phyloP scores from a whole-genome alignment of 176 grass and related monocot species.

The Avena insularis region DNA sequence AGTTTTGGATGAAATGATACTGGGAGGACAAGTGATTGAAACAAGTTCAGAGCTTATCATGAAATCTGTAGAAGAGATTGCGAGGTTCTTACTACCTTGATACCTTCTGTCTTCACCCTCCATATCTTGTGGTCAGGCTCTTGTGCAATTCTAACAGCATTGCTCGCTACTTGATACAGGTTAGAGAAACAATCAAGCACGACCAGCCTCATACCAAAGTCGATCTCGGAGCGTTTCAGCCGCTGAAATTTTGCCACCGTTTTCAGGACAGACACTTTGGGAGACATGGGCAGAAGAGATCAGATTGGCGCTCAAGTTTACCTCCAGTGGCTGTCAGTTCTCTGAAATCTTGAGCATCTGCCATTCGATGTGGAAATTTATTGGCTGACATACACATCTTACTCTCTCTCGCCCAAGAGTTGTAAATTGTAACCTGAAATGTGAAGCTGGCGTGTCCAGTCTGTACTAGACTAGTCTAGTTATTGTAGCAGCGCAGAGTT shows the following conservation, averaged over 20 bases:
- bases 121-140: not conserved
- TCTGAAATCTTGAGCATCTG: slow-evolving; percentile 18
- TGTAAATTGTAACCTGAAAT: slow-evolving; percentile 27
- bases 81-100: slow-evolving; percentile 49
- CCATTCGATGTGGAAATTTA: slow-evolving; percentile 13
- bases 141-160: slow-evolving; percentile 1
- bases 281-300: slow-evolving; percentile 16
- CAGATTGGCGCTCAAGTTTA: not conserved
- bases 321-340: slow-evolving; percentile 2
- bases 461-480: not conserved
- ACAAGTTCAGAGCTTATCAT: slow-evolving; percentile 83
- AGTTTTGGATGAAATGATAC: slow-evolving; percentile 96
- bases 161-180: slow-evolving; percentile 41
- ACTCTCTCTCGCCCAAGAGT: not conserved
- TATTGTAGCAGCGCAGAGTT: slow-evolving; percentile 1
- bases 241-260: slow-evolving; percentile 41
- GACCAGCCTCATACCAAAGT: slow-evolving; percentile 80
- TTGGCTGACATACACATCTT: not conserved
- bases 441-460: not conserved
- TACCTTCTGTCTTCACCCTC: not conserved
- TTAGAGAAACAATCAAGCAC: slow-evolving; percentile 87
- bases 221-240: slow-evolving; percentile 72
- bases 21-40: slow-evolving; percentile 88
- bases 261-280: not conserved
- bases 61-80: slow-evolving; percentile 79